These are phyloP conservation scores for Vanrija sp. DNA, from an alignment of 1,284 basidiomycete genomes.

Conservation along the genomic window DNA sequence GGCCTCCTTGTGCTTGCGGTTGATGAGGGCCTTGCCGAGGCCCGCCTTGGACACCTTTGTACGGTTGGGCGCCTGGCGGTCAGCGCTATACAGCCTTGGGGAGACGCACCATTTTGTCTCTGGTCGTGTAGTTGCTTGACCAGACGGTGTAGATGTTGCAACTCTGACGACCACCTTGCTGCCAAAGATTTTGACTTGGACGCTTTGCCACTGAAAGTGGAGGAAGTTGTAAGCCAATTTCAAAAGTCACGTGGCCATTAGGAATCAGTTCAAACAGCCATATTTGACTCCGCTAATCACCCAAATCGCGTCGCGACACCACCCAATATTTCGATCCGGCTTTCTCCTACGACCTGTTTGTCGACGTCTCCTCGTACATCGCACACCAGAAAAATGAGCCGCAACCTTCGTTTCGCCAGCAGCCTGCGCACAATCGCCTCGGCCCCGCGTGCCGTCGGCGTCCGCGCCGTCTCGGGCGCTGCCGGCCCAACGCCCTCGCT, in stretches of 20 bases:
- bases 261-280: neutral
- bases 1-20: slow-evolving; percentile 78
- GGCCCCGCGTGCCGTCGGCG: slow-evolving; percentile 6
- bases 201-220: neutral
- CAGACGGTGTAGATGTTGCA: neutral
- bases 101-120: slow-evolving; percentile 9
- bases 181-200: neutral
- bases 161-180: neutral
- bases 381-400: slow-evolving; percentile 12
- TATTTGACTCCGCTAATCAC: too few relatives aligned
- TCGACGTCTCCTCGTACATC: neutral
- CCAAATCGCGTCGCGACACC: too few relatives aligned
- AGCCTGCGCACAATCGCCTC: slow-evolving; percentile 3
- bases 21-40: slow-evolving; percentile 85
- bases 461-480: slow-evolving; percentile 13
- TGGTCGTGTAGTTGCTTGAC: neutral
- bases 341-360: neutral
- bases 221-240: neutral
- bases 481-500: neutral
- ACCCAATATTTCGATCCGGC: too few relatives aligned
- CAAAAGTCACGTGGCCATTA: slow-evolving; percentile 2
- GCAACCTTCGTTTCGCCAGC: slow-evolving; percentile 11
- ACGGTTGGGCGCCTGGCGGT: slow-evolving; percentile 27
- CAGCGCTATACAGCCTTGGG: neutral
- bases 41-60: slow-evolving; percentile 55